Evolutionary conservation across 2,329 filamentous ascomycete genomes (phyloP), one percentile per base, ranked within the genome.

Genomic region (Pleomassaria siparia): DNA sequence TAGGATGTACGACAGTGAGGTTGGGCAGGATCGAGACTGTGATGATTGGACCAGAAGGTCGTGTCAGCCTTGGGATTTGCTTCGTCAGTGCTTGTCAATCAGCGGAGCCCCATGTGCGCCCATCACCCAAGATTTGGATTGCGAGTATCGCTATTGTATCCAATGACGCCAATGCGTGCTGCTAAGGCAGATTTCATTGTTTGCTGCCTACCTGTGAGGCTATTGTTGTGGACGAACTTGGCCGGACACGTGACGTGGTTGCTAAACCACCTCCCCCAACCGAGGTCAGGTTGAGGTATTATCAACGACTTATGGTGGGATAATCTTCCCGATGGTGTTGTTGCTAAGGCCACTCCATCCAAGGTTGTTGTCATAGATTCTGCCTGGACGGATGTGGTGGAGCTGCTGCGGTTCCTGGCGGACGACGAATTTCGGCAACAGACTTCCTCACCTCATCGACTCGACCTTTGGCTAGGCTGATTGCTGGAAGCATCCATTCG

Each of bases 401-500:
- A 24, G 51, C 26, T 15, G 29, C 32, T 16, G 51, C 42, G n/a
- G 40, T 10, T 25, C 63, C 66, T 49, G 67, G 67, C 22, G 67
- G 67, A 24, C 59, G 66, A 35, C 67, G 66, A 24, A 71, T 71
- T 5, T 59, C 65, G 32, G 51, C 46, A 9, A 54, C 58, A 15
- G 55, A 53, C 47, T 61, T 66, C 47, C 65, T 63, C 35, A 79
- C 74, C 60, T 95, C 86, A 68, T 97, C 94, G 29, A 96, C 86
- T 58, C 85, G 85, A 44, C 87, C 86, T 70, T 86, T 88, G 44
- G 90, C 86, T 51, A 97, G 76, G 51, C 88, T 92, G 67, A 99
- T 94, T 1, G 88, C 91, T 8, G 94, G 92, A 42, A 91, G 88
- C 18, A 96, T 80, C 92, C 94, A 97, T 53, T 86, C 84, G 29